Evolutionary conservation across 192 early-diverging fungal genomes (phyloP), one percentile per base, ranked within the genome.

Genomic region (Coemansia biformis): DNA sequence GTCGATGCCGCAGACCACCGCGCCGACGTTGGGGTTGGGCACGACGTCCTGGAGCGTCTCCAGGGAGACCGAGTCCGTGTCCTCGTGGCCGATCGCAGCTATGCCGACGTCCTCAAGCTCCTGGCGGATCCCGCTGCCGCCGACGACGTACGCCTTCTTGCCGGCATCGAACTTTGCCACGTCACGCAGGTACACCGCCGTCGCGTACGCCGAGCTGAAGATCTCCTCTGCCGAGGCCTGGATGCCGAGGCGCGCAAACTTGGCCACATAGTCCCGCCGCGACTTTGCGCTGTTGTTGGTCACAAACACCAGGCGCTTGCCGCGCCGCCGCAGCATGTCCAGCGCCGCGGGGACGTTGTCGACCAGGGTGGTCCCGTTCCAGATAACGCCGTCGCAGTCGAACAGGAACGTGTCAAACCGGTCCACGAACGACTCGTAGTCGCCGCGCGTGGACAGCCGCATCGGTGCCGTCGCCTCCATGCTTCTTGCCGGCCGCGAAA

Each of bases 371-470:
- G 70, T 78, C 30, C 88, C 89, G 39, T 80, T 81, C 96, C 96
- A 99, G 34, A 99, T 78, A 22, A 99, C 96, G 85, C 94, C 96
- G 76, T 99, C 96, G 75, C 92, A 96, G 75, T 99, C 96, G 36
- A 99, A 84, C 42, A 99, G 66, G 51, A 95, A 97, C 13, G 89
- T 99, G 62, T 99, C 93, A 48, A 80, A 84, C 33, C 69, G 67
- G 57, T 89, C 87, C 24, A 96, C 55, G 86, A 92, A 5, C 11
- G 47, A 28, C 46, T 78, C 49, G 22, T 70, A 73, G 22, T 82
- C 78, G 47, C 17, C 22, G 33, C 24, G 51, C 12, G 56, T 45
- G 28, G 30, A 16, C 14, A 71, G 57, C 19, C 51, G 53, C 28
- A 19, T 26, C 1, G 67, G 60, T 5, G 51, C 42, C 60, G 59